Base-by-base conservation (phyloP, 352 stramenopile genomes). In the Pythium scleroteichum region DNA sequence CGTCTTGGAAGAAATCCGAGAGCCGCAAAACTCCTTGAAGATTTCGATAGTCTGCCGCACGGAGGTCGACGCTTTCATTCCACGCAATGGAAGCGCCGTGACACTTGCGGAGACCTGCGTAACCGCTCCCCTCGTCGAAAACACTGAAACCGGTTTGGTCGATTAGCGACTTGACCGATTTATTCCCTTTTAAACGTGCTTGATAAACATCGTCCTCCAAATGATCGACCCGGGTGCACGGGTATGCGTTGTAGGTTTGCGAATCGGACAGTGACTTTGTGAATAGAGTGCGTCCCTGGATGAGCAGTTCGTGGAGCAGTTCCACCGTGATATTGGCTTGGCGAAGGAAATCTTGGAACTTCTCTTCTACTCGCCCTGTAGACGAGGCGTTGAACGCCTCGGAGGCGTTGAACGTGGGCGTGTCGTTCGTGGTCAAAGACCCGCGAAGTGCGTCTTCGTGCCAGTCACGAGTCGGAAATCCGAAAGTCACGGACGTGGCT, bases 231-330 rank as follows among this genome's bases (percentile, higher is more conserved):
- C 57, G 69, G 1, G 61, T 66, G 52, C 73, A 81, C 23, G 70
- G 73, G n/a, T 81, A 81, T 9, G 59, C 9, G 1, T 50, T 45
- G 0, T 53, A 71, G 1, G 69, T 57, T 33, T 78, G 66, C 2
- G 71, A 66, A 41, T 79, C 71, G 1, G 71, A 73, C 0, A 69
- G 29, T 0, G 63, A 62, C n/a, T 69, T 51, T 14, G 73, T 65
- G 12, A 75, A 62, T 4, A 75, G 39, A 16, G 65, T 53, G 32
- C 73, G 68, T 20, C 68, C 73, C 27, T 82, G 73, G 4, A 79
- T 46, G 7, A 79, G 68, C 62, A 82, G 56, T 12, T 82, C 73
- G 44, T 70, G 73, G 1, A 59, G 45, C 27, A 57, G 69, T 1
- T 55, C 16, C 24, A 66, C 59, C 1, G 66, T 27, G 20, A 78